Conservation (phyloP, 2,329 filamentous ascomycete species). For the Fusarium equiseti region DNA sequence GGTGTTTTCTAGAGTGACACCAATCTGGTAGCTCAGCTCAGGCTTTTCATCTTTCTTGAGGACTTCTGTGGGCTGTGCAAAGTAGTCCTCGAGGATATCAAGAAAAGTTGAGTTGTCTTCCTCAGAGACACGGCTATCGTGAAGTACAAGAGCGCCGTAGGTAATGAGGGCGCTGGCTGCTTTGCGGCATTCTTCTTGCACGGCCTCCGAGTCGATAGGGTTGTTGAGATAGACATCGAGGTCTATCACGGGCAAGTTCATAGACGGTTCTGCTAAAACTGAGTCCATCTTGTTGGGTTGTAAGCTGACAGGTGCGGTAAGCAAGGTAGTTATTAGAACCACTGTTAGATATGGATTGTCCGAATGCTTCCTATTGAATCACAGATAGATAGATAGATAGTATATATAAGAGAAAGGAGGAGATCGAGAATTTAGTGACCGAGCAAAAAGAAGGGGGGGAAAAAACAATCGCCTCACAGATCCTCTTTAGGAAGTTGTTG, state of each 20-base stretch:
- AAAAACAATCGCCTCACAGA: slow-evolving; percentile 3
- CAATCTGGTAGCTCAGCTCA: slow-evolving; percentile 70
- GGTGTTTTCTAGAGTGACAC: slow-evolving; percentile 72
- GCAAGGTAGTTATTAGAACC: background rate
- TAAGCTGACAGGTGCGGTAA: background rate
- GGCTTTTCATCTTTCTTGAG: slow-evolving; percentile 67
- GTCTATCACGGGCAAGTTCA: slow-evolving; percentile 71
- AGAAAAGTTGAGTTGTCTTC: slow-evolving; percentile 68
- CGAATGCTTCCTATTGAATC: background rate
- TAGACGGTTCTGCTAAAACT: slow-evolving; percentile 51
- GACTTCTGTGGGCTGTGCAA: slow-evolving; percentile 64
- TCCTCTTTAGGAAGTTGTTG: slow-evolving; percentile 38
- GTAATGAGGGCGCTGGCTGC: slow-evolving; percentile 69
- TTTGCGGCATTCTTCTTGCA: slow-evolving; percentile 64
- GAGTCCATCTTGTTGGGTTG: slow-evolving; percentile 36
- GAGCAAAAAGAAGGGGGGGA: slow-evolving; percentile 10
- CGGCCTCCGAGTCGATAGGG: slow-evolving; percentile 57
- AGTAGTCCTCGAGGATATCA: slow-evolving; percentile 74
- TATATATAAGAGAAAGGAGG: background rate
- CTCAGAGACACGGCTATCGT: slow-evolving; percentile 69
- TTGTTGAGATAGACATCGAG: slow-evolving; percentile 67
- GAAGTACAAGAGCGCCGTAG: slow-evolving; percentile 70
- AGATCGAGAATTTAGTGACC: background rate
- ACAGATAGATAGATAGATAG: background rate
- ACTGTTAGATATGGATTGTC: background rate